These are phyloP conservation scores for Cryphonectria parasitica DNA, from an alignment of 2,329 filamentous ascomycete species.

Conservation along the genomic window DNA sequence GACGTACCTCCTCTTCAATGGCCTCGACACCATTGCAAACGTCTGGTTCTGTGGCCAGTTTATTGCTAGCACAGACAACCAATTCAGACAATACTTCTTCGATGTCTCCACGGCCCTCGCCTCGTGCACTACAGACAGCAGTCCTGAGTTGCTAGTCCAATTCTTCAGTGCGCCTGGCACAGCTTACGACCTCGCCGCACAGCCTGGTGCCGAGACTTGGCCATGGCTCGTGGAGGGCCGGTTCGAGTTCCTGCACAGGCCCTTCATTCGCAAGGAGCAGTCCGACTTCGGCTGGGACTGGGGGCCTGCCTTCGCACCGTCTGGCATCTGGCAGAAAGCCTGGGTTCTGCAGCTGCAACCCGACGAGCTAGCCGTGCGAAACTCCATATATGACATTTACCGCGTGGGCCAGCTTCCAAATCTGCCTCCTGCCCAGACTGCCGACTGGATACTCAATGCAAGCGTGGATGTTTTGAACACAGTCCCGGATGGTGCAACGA, in stretches of 20 bases:
- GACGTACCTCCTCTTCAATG: slow-evolving; percentile 64
- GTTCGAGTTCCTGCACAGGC: slow-evolving; percentile 57
- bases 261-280: slow-evolving; percentile 64
- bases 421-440: slow-evolving; percentile 57
- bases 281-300: slow-evolving; percentile 69
- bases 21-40: slow-evolving; percentile 63
- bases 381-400: slow-evolving; percentile 60
- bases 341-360: slow-evolving; percentile 56
- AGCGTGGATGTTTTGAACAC: slow-evolving; percentile 61
- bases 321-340: slow-evolving; percentile 65
- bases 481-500: slow-evolving; percentile 45
- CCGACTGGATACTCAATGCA: slow-evolving; percentile 64
- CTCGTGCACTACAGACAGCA: slow-evolving; percentile 41
- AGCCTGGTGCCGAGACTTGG: slow-evolving; percentile 55
- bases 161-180: slow-evolving; percentile 59
- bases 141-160: slow-evolving; percentile 51
- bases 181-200: slow-evolving; percentile 53
- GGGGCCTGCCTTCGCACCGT: slow-evolving; percentile 64
- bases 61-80: slow-evolving; percentile 62
- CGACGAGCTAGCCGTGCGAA: slow-evolving; percentile 42
- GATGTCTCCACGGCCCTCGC: slow-evolving; percentile 54
- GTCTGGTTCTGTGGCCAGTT: slow-evolving; percentile 58
- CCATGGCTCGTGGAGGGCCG: slow-evolving; percentile 50
- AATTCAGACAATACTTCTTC: slow-evolving; percentile 66
- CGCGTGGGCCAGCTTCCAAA: slow-evolving; percentile 62